phyloP scores from a whole-genome alignment of 257 asterid species.

The Penstemon eatonii region DNA sequence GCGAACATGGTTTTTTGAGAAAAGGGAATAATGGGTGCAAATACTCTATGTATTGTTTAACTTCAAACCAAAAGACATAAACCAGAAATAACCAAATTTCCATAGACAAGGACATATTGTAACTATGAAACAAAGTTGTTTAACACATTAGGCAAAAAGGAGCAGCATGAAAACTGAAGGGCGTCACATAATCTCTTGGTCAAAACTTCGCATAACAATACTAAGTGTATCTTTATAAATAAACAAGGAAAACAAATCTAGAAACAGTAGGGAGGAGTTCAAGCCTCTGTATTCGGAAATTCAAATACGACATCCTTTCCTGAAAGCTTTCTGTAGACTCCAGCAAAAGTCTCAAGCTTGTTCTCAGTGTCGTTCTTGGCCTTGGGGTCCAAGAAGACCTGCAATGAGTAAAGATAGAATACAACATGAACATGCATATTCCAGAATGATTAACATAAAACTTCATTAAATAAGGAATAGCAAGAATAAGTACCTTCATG shows the following conservation, averaged over 20 bases:
- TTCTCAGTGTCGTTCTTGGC: conserved; percentile 32
- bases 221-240: neutral
- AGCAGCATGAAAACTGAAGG: neutral
- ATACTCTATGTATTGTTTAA: neutral
- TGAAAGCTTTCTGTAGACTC: conserved; percentile 50
- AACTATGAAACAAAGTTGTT: conserved; percentile 10
- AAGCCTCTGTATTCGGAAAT: conserved; percentile 27
- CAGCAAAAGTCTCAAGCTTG: conserved; percentile 47
- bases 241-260: neutral
- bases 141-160: conserved; percentile 11
- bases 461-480: neutral
- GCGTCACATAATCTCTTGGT: conserved; percentile 1
- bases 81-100: neutral
- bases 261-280: neutral
- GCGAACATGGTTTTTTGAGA: no score
- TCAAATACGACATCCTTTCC: conserved; percentile 54
- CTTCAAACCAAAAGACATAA: neutral
- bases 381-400: conserved; percentile 32
- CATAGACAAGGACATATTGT: conserved; percentile 7
- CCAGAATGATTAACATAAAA: neutral
- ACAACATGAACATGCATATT: neutral
- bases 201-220: neutral
- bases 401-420: neutral
- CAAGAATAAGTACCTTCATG: conserved; percentile 49
- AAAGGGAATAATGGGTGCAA: no score